phyloP scores from a whole-genome alignment of 164 flowering plant genomes.

The Vitis labrusca region DNA sequence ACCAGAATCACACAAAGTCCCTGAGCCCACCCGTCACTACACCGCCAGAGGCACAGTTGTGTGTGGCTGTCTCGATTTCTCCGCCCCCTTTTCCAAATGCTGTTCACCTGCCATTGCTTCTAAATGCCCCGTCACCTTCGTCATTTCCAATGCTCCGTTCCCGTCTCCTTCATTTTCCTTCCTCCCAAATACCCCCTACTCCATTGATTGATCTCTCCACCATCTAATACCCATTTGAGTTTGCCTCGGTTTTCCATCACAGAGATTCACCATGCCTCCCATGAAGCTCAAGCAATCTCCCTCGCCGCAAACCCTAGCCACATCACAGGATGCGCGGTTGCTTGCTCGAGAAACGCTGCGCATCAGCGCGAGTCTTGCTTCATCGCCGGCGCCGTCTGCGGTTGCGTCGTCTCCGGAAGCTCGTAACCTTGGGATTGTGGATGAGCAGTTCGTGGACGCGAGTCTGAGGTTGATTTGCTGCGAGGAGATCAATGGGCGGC shows the following conservation, averaged over 20 bases:
- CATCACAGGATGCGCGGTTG: slow-evolving; percentile 55
- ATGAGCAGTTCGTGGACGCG: slow-evolving; percentile 52
- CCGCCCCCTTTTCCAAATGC: too few relatives aligned
- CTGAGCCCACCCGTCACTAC: too few relatives aligned
- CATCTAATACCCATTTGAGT: too few relatives aligned
- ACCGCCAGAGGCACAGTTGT: too few relatives aligned
- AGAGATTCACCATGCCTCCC: slow-evolving; percentile 34
- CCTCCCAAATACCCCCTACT: neutral
- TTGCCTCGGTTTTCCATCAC: too few relatives aligned
- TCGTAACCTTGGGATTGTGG: slow-evolving; percentile 34
- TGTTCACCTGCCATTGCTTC: neutral
- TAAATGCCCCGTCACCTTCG: neutral
- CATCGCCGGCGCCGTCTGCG: slow-evolving; percentile 28
- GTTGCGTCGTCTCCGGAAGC: neutral
- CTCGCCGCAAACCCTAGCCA: slow-evolving; percentile 28
- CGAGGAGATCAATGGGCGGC: slow-evolving; percentile 80
- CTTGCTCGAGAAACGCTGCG: slow-evolving; percentile 87
- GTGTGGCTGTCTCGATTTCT: too few relatives aligned
- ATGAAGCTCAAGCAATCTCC: slow-evolving; percentile 41
- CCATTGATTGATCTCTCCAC: too few relatives aligned
- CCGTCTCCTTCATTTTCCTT: neutral
- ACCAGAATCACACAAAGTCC: too few relatives aligned
- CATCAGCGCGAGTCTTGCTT: slow-evolving; percentile 78
- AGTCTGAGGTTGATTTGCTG: slow-evolving; percentile 71
- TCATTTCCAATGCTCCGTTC: slow-evolving; percentile 1